Percentiles rank a stretch among this genome's conserved stretches.
phyloP scores from a whole-genome alignment of 2,329 filamentous ascomycete species.

The Colletotrichum gigasporum region DNA sequence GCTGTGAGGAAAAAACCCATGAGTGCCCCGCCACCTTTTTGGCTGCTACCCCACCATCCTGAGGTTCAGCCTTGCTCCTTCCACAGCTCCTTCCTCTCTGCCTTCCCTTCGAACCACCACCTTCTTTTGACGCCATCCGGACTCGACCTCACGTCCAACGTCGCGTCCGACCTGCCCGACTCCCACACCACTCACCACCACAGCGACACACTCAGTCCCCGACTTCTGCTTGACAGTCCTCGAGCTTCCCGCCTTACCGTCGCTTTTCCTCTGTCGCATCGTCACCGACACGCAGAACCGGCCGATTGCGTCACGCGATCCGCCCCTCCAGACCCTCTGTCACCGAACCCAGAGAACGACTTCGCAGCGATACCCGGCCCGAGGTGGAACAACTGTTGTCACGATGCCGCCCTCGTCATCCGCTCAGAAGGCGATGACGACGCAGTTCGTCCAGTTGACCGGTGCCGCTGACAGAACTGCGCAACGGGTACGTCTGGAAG shows the following conservation, averaged over 20 bases:
- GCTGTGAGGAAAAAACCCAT: background rate
- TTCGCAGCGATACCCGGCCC: background rate
- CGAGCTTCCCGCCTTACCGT: background rate
- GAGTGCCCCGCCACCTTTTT: constrained; percentile 23
- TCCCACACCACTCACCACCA: background rate
- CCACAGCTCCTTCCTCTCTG: constrained; percentile 12
- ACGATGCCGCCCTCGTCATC: constrained; percentile 49
- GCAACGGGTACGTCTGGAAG: constrained; percentile 50
- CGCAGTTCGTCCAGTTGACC: constrained; percentile 54
- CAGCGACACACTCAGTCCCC: background rate
- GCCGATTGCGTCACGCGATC: constrained; percentile 25
- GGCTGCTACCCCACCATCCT: constrained; percentile 28
- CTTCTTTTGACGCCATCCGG: background rate
- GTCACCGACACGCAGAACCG: background rate
- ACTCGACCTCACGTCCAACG: background rate
- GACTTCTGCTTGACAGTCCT: background rate
- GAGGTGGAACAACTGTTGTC: background rate
- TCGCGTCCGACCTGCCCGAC: background rate
- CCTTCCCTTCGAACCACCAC: constrained; percentile 2
- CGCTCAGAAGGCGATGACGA: constrained; percentile 51
- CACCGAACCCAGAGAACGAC: background rate
- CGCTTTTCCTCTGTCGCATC: background rate
- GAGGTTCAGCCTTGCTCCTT: constrained; percentile 27
- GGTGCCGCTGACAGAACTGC: constrained; percentile 55
- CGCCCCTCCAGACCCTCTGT: background rate